Percentiles rank a stretch among this genome's conserved stretches.
Evolutionary conservation across 192 early-diverging fungal species (phyloP).

Genomic region (Dissophora globulifera): DNA sequence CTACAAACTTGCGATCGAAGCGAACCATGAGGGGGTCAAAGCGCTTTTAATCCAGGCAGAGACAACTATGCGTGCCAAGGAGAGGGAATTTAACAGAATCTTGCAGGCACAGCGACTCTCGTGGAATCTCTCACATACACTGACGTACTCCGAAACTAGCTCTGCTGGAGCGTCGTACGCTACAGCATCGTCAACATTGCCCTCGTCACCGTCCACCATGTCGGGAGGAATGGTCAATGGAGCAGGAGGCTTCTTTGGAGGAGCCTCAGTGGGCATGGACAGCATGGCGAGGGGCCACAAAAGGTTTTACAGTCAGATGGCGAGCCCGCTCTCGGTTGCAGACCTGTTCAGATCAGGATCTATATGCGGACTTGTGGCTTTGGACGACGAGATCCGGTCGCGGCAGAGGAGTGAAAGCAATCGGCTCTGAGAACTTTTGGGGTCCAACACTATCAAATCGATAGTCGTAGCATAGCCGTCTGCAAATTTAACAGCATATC

Average conservation of each 20-base stretch:
- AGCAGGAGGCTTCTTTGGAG: not conserved
- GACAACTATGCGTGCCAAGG: constrained; percentile 35
- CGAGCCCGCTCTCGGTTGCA: constrained; percentile 38
- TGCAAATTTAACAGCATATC: no score
- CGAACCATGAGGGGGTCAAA: constrained; percentile 33
- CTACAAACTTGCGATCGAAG: constrained; percentile 39
- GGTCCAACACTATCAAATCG: no score
- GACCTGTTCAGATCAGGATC: constrained; percentile 47
- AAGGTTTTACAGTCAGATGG: constrained; percentile 48
- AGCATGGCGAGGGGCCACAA: constrained; percentile 30
- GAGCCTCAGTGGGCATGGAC: not conserved
- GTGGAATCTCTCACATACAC: constrained; percentile 6
- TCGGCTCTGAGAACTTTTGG: no score
- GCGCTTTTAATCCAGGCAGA: constrained; percentile 41
- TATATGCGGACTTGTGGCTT: constrained; percentile 37
- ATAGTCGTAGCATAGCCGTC: no score
- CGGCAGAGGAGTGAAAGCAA: constrained; percentile 49
- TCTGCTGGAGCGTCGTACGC: not conserved
- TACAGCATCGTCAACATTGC: not conserved
- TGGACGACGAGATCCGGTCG: constrained; percentile 50
- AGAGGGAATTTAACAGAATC: constrained; percentile 33
- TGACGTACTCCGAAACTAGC: constrained; percentile 1
- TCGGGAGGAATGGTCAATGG: not conserved
- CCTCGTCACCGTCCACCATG: not conserved
- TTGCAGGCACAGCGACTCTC: constrained; percentile 10